phyloP scores from a whole-genome alignment of 164 flowering plant species.

The Annona squamosa region DNA sequence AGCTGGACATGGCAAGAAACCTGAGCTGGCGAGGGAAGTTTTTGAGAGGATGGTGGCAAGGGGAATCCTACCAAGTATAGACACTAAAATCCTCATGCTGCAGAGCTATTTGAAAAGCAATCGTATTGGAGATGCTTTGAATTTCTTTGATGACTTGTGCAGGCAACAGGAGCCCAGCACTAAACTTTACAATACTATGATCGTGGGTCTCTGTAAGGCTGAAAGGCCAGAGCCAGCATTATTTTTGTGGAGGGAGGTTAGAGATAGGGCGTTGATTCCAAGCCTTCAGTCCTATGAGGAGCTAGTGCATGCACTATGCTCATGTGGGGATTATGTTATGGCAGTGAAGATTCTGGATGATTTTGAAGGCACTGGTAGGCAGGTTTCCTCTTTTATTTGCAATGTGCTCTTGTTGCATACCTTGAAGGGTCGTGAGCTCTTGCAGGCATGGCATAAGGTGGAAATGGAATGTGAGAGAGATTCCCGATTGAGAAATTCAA shows the following conservation, averaged over 20 bases:
- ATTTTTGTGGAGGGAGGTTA: slow-evolving; percentile 26
- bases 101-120: slow-evolving; percentile 44
- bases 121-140: slow-evolving; percentile 45
- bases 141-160: slow-evolving; percentile 34
- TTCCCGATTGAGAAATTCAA: slow-evolving; percentile 16
- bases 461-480: slow-evolving; percentile 18
- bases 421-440: slow-evolving; percentile 26
- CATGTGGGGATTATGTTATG: slow-evolving; percentile 23
- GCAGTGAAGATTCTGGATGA: slow-evolving; percentile 44
- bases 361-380: slow-evolving; percentile 36
- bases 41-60: slow-evolving; percentile 48
- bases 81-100: slow-evolving; percentile 42
- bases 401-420: slow-evolving; percentile 55
- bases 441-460: slow-evolving; percentile 39
- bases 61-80: slow-evolving; percentile 38
- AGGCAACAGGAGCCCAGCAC: slow-evolving; percentile 17
- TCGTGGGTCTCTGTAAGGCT: slow-evolving; percentile 59
- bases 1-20: slow-evolving; percentile 52
- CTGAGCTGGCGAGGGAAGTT: slow-evolving; percentile 51
- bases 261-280: slow-evolving; percentile 33
- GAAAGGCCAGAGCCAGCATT: slow-evolving; percentile 36
- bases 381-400: slow-evolving; percentile 56
- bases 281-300: slow-evolving; percentile 59
- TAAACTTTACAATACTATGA: slow-evolving; percentile 40
- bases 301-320: slow-evolving; percentile 43